Percentiles rank a stretch among this genome's conserved stretches.
Evolutionary conservation across 345 rosid genomes (phyloP).

Genomic region (Gossypium herbaceum): DNA sequence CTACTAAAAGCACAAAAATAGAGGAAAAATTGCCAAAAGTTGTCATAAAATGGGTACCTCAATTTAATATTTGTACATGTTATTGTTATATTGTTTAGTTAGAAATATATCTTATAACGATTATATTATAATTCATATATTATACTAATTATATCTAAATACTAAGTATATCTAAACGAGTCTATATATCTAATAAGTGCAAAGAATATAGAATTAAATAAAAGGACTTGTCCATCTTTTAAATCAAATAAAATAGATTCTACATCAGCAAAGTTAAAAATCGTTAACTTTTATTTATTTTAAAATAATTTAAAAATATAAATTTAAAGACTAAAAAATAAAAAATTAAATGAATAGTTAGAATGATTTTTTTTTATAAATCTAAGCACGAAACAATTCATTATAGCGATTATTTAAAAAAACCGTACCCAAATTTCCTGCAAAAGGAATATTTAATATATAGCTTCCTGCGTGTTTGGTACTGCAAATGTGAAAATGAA

Average conservation of each 20-base stretch:
- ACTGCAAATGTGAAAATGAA: constrained; percentile 1
- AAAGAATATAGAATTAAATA: too few relatives aligned
- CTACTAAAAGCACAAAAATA: not conserved
- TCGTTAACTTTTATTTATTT: too few relatives aligned
- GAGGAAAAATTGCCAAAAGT: not conserved
- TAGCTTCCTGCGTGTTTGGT: constrained; percentile 2
- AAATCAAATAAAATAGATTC: too few relatives aligned
- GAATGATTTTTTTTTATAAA: too few relatives aligned
- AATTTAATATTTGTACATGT: not conserved
- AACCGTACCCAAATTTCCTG: not conserved
- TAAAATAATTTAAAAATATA: too few relatives aligned
- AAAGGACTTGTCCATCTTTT: too few relatives aligned
- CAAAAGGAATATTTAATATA: not conserved
- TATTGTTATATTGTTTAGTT: not conserved
- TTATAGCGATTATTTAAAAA: too few relatives aligned
- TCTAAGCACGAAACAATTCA: too few relatives aligned
- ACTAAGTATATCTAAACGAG: not conserved
- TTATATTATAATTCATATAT: not conserved
- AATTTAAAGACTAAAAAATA: too few relatives aligned
- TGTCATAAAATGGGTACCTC: not conserved
- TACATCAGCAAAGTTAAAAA: fast-evolving
- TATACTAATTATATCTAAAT: not conserved
- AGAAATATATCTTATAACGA: not conserved
- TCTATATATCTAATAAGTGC: not conserved
- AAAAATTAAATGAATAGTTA: too few relatives aligned